Conservation (phyloP, 75 land plant species). For the Picea glauca region DNA sequence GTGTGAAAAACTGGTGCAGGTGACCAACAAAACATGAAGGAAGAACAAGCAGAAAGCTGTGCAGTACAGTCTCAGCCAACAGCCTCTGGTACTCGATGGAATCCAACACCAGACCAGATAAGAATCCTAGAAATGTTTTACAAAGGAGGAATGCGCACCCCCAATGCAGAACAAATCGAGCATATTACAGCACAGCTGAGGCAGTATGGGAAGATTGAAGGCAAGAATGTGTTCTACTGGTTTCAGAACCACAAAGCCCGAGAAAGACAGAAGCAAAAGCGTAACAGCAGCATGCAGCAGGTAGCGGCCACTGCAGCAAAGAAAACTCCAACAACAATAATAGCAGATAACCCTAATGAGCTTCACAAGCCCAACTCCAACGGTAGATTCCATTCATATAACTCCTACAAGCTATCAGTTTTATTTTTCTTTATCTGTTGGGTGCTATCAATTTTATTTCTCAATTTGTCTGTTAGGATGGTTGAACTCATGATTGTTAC, state of each 20-base stretch:
- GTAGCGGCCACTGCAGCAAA: not conserved
- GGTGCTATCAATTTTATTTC: too few relatives aligned
- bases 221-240: conserved; percentile 77
- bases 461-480: too few relatives aligned
- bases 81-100: conserved; percentile 59
- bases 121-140: conserved; percentile 55
- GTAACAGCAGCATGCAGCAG: conserved; percentile 20
- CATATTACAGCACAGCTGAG: conserved; percentile 51
- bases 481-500: too few relatives aligned
- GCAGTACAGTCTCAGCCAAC: conserved; percentile 16
- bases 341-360: too few relatives aligned
- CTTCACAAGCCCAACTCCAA: too few relatives aligned
- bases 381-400: too few relatives aligned
- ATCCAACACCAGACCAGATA: conserved; percentile 60
- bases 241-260: conserved; percentile 77
- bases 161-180: conserved; percentile 58
- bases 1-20: not conserved
- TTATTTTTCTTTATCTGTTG: too few relatives aligned
- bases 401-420: too few relatives aligned
- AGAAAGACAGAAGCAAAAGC: conserved; percentile 56
- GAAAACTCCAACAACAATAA: too few relatives aligned
- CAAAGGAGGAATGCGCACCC: conserved; percentile 49
- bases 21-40: conserved; percentile 6
- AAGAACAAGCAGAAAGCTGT: conserved; percentile 8
- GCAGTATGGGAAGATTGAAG: conserved; percentile 64